These are phyloP conservation scores for Phytophthora europaea DNA, from an alignment of 352 stramenopile genomes.

Conservation along the genomic window DNA sequence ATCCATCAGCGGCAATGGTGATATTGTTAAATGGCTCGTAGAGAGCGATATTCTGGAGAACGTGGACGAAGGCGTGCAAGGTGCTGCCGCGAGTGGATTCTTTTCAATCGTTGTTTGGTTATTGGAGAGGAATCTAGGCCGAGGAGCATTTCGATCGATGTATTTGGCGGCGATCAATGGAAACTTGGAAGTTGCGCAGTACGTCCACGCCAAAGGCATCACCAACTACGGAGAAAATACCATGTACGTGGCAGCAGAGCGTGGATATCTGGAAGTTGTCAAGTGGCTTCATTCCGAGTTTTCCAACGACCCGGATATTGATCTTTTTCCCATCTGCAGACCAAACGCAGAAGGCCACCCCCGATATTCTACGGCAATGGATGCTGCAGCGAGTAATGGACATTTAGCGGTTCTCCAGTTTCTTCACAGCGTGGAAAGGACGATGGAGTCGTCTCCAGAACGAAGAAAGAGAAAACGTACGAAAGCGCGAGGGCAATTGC, in stretches of 20 bases:
- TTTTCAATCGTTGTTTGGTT: slow-evolving; percentile 28
- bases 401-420: slow-evolving; percentile 41
- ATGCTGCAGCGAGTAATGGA: slow-evolving; percentile 22
- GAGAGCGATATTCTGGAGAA: slow-evolving; percentile 32
- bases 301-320: slow-evolving; percentile 12
- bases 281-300: slow-evolving; percentile 34
- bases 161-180: slow-evolving; percentile 37
- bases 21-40: slow-evolving; percentile 46
- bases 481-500: not conserved
- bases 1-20: slow-evolving; percentile 33
- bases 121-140: slow-evolving; percentile 27
- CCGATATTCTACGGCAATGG: slow-evolving; percentile 30
- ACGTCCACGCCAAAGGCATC: slow-evolving; percentile 34
- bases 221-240: slow-evolving; percentile 21
- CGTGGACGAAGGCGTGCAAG: slow-evolving; percentile 32
- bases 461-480: slow-evolving; percentile 22
- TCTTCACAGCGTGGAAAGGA: slow-evolving; percentile 27
- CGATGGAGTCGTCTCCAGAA: slow-evolving; percentile 26
- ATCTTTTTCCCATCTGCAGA: slow-evolving; percentile 28
- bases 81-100: slow-evolving; percentile 18
- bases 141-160: slow-evolving; percentile 26
- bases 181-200: slow-evolving; percentile 31
- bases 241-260: slow-evolving; percentile 35
- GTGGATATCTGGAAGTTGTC: slow-evolving; percentile 33
- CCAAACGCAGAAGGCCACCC: slow-evolving; percentile 17